Conservation (phyloP, 768 basidiomycete genomes). For the Termitomyces heimii region DNA sequence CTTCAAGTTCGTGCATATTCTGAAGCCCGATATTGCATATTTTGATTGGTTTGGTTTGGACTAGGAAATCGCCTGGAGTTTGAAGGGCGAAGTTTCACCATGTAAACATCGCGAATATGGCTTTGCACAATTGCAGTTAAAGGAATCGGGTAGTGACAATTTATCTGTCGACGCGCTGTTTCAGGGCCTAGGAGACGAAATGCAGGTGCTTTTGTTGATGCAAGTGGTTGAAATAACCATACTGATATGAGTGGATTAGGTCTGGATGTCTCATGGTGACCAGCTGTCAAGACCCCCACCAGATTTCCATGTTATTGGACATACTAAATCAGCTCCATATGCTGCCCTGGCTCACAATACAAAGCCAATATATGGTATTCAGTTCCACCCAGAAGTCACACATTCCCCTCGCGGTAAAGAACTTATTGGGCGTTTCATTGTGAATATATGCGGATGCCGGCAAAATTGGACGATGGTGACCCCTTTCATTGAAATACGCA, state of each 20-base stretch:
- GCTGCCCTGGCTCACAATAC: conserved; percentile 90
- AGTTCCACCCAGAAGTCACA: conserved; percentile 98
- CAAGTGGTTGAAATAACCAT: background rate
- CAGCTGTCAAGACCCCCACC: conserved; percentile 79
- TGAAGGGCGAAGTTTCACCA: conserved; percentile 78
- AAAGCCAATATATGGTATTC: conserved; percentile 91
- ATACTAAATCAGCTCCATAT: conserved; percentile 82
- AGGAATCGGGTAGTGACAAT: conserved; percentile 47
- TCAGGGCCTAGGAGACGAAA: conserved; percentile 78
- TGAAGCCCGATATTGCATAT: background rate
- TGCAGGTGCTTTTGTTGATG: conserved; percentile 55
- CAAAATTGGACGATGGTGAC: conserved; percentile 91
- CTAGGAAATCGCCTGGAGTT: conserved; percentile 90
- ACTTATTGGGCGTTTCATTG: conserved; percentile 80
- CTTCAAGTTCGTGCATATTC: conserved; percentile 57
- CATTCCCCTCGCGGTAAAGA: conserved; percentile 88
- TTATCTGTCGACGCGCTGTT: conserved; percentile 71
- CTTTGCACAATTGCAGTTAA: conserved; percentile 74
- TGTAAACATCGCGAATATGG: conserved; percentile 96
- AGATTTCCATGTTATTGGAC: conserved; percentile 83
- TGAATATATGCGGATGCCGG: conserved; percentile 77
- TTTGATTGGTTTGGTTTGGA: background rate
- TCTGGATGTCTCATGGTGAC: conserved; percentile 99
- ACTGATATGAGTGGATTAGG: conserved; percentile 39
- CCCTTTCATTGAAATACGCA: background rate